These are phyloP conservation scores for Boletus huronensis DNA, from an alignment of 768 basidiomycete species.

Conservation along the genomic window DNA sequence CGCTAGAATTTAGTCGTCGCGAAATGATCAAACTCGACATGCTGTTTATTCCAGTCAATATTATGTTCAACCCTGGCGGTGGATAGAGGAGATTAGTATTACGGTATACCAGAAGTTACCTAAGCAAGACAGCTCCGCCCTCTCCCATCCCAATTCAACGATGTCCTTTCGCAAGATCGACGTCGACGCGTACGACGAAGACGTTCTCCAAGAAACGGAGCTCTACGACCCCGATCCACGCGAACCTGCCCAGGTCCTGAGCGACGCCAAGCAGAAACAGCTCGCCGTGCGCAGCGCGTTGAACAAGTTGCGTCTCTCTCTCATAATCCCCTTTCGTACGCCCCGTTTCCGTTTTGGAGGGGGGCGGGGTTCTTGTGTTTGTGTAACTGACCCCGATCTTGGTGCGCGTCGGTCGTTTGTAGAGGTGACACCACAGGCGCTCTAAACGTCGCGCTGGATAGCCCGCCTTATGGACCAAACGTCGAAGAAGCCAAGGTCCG, in stretches of 20 bases:
- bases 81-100: too few species aligned
- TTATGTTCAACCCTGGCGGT: too few species aligned
- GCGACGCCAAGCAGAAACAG: constrained; percentile 75
- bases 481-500: constrained; percentile 88
- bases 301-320: constrained; percentile 56
- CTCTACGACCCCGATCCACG: constrained; percentile 86
- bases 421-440: constrained; percentile 81
- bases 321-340: not conserved
- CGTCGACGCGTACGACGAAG: constrained; percentile 92
- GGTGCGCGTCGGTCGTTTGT: not conserved
- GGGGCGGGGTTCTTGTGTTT: not conserved
- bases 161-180: constrained; percentile 90
- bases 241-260: constrained; percentile 66
- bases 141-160: too few species aligned
- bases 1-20: not conserved
- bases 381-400: not conserved
- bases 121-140: too few species aligned
- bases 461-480: constrained; percentile 83
- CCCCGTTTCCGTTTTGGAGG: not conserved
- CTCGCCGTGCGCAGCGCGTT: constrained; percentile 67
- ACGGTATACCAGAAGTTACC: too few species aligned
- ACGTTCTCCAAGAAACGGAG: constrained; percentile 78
- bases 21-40: not conserved
- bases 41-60: too few species aligned
- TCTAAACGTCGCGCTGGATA: constrained; percentile 64